Percentiles rank a stretch among this genome's conserved stretches.
Conservation (phyloP, 1,284 basidiomycete species). For the Ustilago xerochloae region DNA sequence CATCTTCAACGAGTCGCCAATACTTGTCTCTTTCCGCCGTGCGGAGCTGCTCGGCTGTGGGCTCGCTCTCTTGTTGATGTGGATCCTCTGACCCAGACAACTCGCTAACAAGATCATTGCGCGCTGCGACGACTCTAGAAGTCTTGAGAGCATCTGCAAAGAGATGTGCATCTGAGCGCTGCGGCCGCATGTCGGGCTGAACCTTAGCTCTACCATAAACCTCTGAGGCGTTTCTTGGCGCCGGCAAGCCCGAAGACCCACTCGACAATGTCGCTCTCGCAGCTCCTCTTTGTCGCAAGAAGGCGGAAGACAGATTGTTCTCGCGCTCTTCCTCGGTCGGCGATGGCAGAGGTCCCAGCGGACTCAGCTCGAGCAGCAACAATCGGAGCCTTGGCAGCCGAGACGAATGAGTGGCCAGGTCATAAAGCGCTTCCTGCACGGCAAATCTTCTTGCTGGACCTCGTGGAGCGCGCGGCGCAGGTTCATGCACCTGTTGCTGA, state of each 20-base stretch:
- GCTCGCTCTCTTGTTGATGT: no score
- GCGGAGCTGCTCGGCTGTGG: conserved; percentile 21
- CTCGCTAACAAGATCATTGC: no score
- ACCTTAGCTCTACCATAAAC: neutral
- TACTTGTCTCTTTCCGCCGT: conserved; percentile 28
- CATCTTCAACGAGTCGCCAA: conserved; percentile 26
- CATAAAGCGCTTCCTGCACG: conserved; percentile 39
- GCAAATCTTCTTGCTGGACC: conserved; percentile 39
- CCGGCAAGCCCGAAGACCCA: neutral
- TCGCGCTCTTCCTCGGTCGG: conserved; percentile 17
- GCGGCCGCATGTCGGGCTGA: conserved; percentile 10
- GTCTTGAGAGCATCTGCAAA: conserved; percentile 1
- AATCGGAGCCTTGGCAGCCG: conserved; percentile 22
- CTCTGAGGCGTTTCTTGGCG: neutral
- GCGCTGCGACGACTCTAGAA: conserved; percentile 7
- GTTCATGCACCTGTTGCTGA: conserved; percentile 21
- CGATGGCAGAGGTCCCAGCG: conserved; percentile 21
- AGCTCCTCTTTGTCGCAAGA: neutral
- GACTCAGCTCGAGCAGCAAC: conserved; percentile 32
- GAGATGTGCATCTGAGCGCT: conserved; percentile 4
- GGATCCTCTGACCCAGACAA: no score
- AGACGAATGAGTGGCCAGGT: conserved; percentile 22
- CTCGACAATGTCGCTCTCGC: neutral
- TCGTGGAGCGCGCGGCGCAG: conserved; percentile 33
- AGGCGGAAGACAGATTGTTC: neutral